Evolutionary conservation across 352 stramenopile genomes (phyloP), one percentile per base, ranked within the genome.

Genomic region (Phytopythium chamaehyphon): DNA sequence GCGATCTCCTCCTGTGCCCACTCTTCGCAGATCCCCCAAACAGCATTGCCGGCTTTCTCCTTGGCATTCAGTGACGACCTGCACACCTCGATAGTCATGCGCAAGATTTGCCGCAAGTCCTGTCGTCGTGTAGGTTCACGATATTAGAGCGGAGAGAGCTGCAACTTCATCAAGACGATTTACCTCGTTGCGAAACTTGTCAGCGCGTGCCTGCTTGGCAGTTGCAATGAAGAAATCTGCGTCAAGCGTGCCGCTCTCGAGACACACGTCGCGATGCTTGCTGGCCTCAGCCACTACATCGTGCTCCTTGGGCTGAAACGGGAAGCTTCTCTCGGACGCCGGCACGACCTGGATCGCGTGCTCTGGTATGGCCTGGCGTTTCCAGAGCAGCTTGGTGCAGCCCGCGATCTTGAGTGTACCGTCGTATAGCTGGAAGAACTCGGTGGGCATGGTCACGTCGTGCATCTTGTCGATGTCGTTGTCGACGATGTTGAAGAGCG

Each of bases 401-500:
- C 83, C 83, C 49, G 65, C 71, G 37, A 90, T 54, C 49, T 88
- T 88, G 11, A 93, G 46, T 3, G 80, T 88, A 37, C 83, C 83
- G 61, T 93, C 83, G 51, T 93, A 93, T 9, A 90, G 66, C 68
- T 93, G 83, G 62, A 88, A 93, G n/a, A 93, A 51, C 40, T 66
- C 59, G 31, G 78, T 91, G 33, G 63, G 73, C 80, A 91, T 93
- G 23, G 75, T 67, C 36, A 73, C 57, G 52, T 88, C 71, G 48
- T 91, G 80, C 45, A 93, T 58, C 39, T 57, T 67, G 55, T 89
- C 73, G 37, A 88, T 87, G 11, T 58, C 66, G 42, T 74, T 84
- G 56, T 93, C 74, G 14, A 36, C n/a, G 12, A 71, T 65, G 26
- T 61, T 8, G 38, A 76, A 71, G 2, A 69, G 50, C 18, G 16